Conservation (phyloP, 805 yeast species). For the Alloascoidea africana region DNA sequence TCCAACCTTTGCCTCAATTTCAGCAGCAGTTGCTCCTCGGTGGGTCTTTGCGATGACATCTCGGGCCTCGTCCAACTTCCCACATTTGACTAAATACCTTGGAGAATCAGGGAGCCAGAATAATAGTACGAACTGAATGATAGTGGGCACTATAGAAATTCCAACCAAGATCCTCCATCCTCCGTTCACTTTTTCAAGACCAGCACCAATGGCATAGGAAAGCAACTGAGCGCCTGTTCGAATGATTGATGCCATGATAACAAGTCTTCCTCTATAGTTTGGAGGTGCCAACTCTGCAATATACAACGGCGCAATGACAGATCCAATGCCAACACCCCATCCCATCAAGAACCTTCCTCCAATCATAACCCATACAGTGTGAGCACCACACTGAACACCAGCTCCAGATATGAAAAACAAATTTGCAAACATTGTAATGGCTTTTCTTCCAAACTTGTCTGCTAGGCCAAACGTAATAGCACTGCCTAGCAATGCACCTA, state of each 20-base stretch:
- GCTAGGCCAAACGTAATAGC: constrained; percentile 69
- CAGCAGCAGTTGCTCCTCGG: constrained; percentile 41
- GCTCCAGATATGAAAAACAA: constrained; percentile 76
- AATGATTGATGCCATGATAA: constrained; percentile 75
- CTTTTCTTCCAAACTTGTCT: constrained; percentile 73
- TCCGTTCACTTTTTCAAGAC: constrained; percentile 49
- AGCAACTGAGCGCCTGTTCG: constrained; percentile 91
- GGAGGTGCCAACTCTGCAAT: constrained; percentile 89
- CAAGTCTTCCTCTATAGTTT: constrained; percentile 79
- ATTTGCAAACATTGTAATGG: constrained; percentile 72
- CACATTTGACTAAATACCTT: constrained; percentile 67
- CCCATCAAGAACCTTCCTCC: constrained; percentile 89
- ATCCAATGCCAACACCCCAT: constrained; percentile 94
- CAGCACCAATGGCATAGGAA: constrained; percentile 82
- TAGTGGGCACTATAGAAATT: constrained; percentile 77
- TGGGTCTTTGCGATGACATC: constrained; percentile 51
- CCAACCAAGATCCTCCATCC: constrained; percentile 96
- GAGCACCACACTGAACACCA: constrained; percentile 67
- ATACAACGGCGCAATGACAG: constrained; percentile 87
- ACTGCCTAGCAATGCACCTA: constrained; percentile 82
- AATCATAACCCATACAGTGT: constrained; percentile 80
- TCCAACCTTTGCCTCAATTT: constrained; percentile 49
- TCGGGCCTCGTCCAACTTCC: constrained; percentile 48
- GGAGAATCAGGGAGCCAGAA: constrained; percentile 92
- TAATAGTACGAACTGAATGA: constrained; percentile 59